Conservation (phyloP, 192 early-diverging fungal genomes). For the Coemansia aciculifera region DNA sequence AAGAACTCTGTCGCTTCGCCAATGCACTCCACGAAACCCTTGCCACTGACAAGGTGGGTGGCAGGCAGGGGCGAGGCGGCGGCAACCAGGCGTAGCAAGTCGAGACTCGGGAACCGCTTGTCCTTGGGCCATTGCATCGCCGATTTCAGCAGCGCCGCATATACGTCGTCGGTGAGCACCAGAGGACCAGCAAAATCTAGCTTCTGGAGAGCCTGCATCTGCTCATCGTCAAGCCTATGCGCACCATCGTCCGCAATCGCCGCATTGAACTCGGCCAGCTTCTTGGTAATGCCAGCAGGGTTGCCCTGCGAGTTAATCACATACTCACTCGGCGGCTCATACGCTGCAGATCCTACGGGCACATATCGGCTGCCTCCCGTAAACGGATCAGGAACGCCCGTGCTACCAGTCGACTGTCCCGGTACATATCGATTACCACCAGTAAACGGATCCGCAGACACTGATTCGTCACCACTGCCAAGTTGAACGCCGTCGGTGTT, state of each 20-base stretch:
- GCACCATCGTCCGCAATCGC: slow-evolving; percentile 44
- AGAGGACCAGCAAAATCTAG: slow-evolving; percentile 21
- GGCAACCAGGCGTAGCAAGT: slow-evolving; percentile 73
- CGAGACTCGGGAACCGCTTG: slow-evolving; percentile 78
- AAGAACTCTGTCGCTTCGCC: slow-evolving; percentile 33
- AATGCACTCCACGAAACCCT: slow-evolving; percentile 51
- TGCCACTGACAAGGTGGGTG: slow-evolving; percentile 25
- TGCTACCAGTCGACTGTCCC: slow-evolving; percentile 8
- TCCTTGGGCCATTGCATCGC: slow-evolving; percentile 68
- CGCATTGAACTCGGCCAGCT: slow-evolving; percentile 70
- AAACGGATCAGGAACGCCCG: slow-evolving; percentile 34
- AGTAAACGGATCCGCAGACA: slow-evolving; percentile 36
- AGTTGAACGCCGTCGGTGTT: slow-evolving; percentile 69
- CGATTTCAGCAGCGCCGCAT: slow-evolving; percentile 56
- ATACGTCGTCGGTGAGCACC: slow-evolving; percentile 42
- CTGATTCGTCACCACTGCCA: background rate
- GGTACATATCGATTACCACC: slow-evolving; percentile 68
- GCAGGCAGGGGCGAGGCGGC: slow-evolving; percentile 48
- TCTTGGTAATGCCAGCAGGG: slow-evolving; percentile 67
- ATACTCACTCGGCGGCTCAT: slow-evolving; percentile 46
- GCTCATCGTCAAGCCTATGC: slow-evolving; percentile 9
- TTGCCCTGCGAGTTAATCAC: slow-evolving; percentile 74
- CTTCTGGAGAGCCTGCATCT: slow-evolving; percentile 19
- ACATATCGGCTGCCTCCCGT: slow-evolving; percentile 12
- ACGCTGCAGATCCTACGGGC: slow-evolving; percentile 18